Base-by-base conservation (phyloP, 495 filamentous ascomycete species). In the Penicillium lividum region DNA sequence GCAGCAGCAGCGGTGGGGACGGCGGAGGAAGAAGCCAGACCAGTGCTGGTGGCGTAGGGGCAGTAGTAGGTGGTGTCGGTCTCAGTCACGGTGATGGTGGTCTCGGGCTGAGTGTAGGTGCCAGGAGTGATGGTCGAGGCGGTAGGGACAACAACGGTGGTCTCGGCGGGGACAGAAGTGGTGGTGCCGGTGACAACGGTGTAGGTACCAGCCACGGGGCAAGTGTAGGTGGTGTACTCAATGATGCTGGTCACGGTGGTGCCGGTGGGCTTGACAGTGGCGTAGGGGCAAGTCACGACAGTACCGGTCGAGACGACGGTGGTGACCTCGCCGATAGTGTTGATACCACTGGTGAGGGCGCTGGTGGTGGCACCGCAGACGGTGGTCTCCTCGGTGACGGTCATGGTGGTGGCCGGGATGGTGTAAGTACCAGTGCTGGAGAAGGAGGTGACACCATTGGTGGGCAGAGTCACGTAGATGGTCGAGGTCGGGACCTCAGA, bases 141-240 rank as follows among this genome's bases (percentile, higher is more conserved):
- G 51, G 82, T 84, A 10, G 89, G 89, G 76, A 88, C 84, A 61
- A 87, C 83, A 45, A 84, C 67, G 31, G 82, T 82, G 62, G 83
- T 83, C 56, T 74, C 78, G 62, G 71, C 70, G 48, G 79, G 74
- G 48, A 83, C 80, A 28, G 71, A 71, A 56, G 85, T 88, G 66
- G 87, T 89, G 68, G 80, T 81, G 36, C 62, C 62, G 27, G 88
- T 87, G 62, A 82, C 87, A 65, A 93, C 87, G 69, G 86, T 91
- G 80, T 93, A 93, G 55, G 88, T 92, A 72, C 89, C 89, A 69
- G 89, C 79, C 43, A 77, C 77, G 63, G 90, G 88, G 87, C 89
- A 92, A 65, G 87, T 83, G 72, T 88, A 92, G 66, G 87, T 89
- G 65, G 86, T 89, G 64, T 81, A 86, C 74, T 81, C 80, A 68